Base-by-base conservation (phyloP, 1,139 yeast genomes). In the Hyphopichia pseudoburtonii region DNA sequence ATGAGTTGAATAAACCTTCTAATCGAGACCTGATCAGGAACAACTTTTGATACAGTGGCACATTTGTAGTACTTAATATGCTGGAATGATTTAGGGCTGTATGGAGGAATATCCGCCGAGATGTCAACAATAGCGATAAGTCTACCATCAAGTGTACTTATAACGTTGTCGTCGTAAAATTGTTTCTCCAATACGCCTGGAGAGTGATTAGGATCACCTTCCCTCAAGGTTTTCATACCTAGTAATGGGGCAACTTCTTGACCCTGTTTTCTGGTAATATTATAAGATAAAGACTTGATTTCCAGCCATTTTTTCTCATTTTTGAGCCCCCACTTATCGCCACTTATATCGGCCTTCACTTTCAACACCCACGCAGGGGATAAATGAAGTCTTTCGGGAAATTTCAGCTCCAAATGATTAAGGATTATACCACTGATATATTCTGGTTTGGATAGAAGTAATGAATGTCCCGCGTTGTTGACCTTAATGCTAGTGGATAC, bases 301-400 rank as follows among this genome's bases (percentile, higher is more conserved):
- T 70, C 63, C 52, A 73, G 69, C 94, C 94, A 85, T 54, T 85
- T 85, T 42, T 67, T 70, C 52, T 82, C 86, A 52, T 85, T 85
- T 56, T 85, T 85, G 44, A 85, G 60, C 22, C 89, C 86, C 92
- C 92, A 85, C 56, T 85, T 85, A 48, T 78, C 84, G 1, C 84
- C 84, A 15, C 79, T 72, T 4, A 78, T 70, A 38, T 76, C 72
- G 2, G 86, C 86, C 50, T 81, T 78, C 16, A 76, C 66, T 37
- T 73, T 70, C 36, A 81, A 65, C 36, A 80, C 86, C 86, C 86
- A 81, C 3, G 82, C 76, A 4, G 82, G 76, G 4, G 81, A 73
- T 31, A 81, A 65, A 45, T 77, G 61, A 52, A 73, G 48, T 46
- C 72, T 39, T 47, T 66, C 58, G 34, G 82, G 79, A 40, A 75